Evolutionary conservation across 2,329 filamentous ascomycete species (phyloP).

Genomic region (Teratosphaeria nubilosa): DNA sequence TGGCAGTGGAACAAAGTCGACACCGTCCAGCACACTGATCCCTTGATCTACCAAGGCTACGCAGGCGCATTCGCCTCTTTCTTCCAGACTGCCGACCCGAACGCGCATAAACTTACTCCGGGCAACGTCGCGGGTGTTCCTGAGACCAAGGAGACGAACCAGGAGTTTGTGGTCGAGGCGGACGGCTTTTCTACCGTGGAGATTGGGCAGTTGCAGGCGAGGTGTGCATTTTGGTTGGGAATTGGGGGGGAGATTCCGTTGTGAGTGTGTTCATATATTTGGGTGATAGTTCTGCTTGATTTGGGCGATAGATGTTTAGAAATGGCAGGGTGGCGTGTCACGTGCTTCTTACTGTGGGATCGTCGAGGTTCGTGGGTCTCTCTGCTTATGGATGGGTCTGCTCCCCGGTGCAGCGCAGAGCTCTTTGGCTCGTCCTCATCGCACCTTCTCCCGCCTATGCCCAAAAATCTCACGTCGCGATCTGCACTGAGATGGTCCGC

Average conservation of each 20-base stretch:
- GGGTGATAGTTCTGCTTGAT: too few relatives aligned
- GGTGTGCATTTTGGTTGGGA: slow-evolving; percentile 47
- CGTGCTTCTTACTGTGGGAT: too few relatives aligned
- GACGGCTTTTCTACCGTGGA: slow-evolving; percentile 35
- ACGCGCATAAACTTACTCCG: slow-evolving; percentile 45
- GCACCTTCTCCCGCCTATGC: too few relatives aligned
- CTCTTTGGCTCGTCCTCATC: too few relatives aligned
- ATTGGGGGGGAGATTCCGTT: slow-evolving; percentile 40
- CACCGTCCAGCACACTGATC: slow-evolving; percentile 35
- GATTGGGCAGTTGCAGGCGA: slow-evolving; percentile 31
- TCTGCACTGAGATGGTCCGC: not conserved
- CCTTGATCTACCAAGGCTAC: slow-evolving; percentile 44
- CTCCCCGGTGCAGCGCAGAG: too few relatives aligned
- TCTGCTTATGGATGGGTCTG: too few relatives aligned
- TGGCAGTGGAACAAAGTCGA: slow-evolving; percentile 46
- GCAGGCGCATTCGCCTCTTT: slow-evolving; percentile 51
- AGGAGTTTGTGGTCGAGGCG: slow-evolving; percentile 44
- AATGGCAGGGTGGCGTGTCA: too few relatives aligned
- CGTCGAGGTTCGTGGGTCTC: too few relatives aligned
- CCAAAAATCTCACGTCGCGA: not conserved
- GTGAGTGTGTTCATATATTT: too few relatives aligned
- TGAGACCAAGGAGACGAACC: slow-evolving; percentile 25
- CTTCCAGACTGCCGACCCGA: slow-evolving; percentile 50
- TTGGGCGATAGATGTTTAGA: too few relatives aligned
- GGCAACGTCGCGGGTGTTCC: slow-evolving; percentile 37